phyloP scores from a whole-genome alignment of 2,329 filamentous ascomycete genomes.

The Alternaria burnsii region DNA sequence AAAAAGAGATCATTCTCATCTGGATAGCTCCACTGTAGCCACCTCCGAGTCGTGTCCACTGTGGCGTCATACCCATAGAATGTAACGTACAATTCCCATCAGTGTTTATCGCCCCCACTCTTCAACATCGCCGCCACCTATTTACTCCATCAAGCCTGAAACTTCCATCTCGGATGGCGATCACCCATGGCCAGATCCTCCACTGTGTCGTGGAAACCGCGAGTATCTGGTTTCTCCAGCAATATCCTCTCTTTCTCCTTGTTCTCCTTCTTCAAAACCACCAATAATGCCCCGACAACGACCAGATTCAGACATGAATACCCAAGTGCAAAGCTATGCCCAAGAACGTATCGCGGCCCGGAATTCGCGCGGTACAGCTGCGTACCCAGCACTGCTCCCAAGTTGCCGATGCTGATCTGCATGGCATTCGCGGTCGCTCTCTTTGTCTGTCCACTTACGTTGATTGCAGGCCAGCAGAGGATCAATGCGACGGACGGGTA shows the following conservation, averaged over 20 bases:
- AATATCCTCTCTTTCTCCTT: conserved; percentile 37
- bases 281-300: conserved; percentile 43
- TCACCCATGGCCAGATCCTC: conserved; percentile 46
- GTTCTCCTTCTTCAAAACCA: conserved; percentile 45
- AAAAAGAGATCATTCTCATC: neutral
- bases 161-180: conserved; percentile 48
- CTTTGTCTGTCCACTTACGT: conserved; percentile 63
- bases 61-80: neutral
- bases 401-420: conserved; percentile 61
- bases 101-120: neutral
- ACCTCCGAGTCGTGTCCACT: neutral
- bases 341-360: conserved; percentile 46
- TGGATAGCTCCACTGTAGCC: neutral
- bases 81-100: neutral
- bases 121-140: neutral
- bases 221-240: conserved; percentile 35
- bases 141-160: conserved; percentile 28
- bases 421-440: conserved; percentile 59
- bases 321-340: conserved; percentile 48
- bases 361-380: conserved; percentile 49
- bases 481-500: conserved; percentile 52
- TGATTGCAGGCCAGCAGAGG: conserved; percentile 62
- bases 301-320: conserved; percentile 45
- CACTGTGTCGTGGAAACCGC: conserved; percentile 40
- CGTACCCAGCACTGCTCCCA: conserved; percentile 52